Evolutionary conservation across 768 basidiomycete genomes (phyloP).

Genomic region (Psilocybe azurescens): DNA sequence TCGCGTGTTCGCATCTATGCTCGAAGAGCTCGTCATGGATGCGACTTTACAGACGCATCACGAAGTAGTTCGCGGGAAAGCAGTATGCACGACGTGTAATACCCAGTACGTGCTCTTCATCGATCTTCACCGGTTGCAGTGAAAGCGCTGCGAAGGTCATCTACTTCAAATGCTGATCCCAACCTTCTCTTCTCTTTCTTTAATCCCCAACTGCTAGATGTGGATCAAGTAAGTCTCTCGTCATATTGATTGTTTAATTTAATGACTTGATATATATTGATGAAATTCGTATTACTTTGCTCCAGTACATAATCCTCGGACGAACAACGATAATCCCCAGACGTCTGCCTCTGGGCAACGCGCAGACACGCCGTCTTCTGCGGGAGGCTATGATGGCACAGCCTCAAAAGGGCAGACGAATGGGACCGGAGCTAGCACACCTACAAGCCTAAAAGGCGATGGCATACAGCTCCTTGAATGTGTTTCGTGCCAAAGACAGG

Average conservation of each 20-base stretch:
- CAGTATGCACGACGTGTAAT: slow-evolving; percentile 68
- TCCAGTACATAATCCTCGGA: slow-evolving; percentile 4
- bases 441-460: slow-evolving; percentile 57
- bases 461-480: slow-evolving; percentile 76
- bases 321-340: slow-evolving; percentile 4
- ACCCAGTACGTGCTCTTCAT: slow-evolving; percentile 58
- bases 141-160: not conserved
- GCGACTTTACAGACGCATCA: slow-evolving; percentile 75
- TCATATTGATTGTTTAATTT: no score
- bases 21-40: slow-evolving; percentile 82
- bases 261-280: not conserved
- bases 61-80: slow-evolving; percentile 63
- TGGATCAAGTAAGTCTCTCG: slow-evolving; percentile 45
- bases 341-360: slow-evolving; percentile 25
- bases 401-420: slow-evolving; percentile 39
- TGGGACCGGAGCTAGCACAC: slow-evolving; percentile 60
- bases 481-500: slow-evolving; percentile 75
- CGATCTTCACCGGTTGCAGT: not conserved
- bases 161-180: not conserved
- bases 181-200: not conserved
- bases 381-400: slow-evolving; percentile 32
- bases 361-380: slow-evolving; percentile 47
- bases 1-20: slow-evolving; percentile 61
- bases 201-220: slow-evolving; percentile 40
- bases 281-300: not conserved